Percentiles rank a stretch among this genome's conserved stretches.
Evolutionary conservation across 1,139 yeast species (phyloP).

Genomic region (Kluyveromyces sp.): DNA sequence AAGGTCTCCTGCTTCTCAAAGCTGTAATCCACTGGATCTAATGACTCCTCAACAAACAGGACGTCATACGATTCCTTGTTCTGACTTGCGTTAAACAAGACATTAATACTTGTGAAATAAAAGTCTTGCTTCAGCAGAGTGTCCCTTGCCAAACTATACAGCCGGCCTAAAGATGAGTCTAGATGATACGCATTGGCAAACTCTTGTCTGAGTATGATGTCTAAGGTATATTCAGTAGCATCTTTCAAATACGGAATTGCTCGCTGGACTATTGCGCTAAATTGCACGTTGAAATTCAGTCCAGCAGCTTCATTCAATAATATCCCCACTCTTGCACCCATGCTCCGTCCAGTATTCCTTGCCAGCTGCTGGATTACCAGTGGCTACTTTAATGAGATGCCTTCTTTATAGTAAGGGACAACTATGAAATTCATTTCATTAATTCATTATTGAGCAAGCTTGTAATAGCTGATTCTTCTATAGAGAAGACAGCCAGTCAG

Average conservation of each 20-base stretch:
- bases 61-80: constrained; percentile 4
- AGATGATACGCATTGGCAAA: constrained; percentile 20
- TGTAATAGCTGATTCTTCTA: neutral
- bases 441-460: no score
- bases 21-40: neutral
- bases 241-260: constrained; percentile 6
- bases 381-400: neutral
- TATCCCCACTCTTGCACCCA: constrained; percentile 30
- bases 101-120: constrained; percentile 21
- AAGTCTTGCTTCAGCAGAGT: constrained; percentile 16
- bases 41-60: constrained; percentile 2
- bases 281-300: constrained; percentile 13
- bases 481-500: no score
- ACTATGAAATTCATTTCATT: neutral
- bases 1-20: neutral
- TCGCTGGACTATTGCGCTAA: constrained; percentile 2
- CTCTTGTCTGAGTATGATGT: constrained; percentile 19
- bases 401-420: constrained; percentile 1
- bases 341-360: neutral
- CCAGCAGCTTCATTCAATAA: constrained; percentile 30
- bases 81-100: constrained; percentile 14
- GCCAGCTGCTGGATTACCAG: no score
- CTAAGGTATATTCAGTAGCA: constrained; percentile 10
- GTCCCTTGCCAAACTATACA: constrained; percentile 26
- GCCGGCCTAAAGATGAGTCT: constrained; percentile 24